Percentiles rank a stretch among this genome's conserved stretches.
Conservation (phyloP, 106 monocot genomes). For the Posidonia australis region DNA sequence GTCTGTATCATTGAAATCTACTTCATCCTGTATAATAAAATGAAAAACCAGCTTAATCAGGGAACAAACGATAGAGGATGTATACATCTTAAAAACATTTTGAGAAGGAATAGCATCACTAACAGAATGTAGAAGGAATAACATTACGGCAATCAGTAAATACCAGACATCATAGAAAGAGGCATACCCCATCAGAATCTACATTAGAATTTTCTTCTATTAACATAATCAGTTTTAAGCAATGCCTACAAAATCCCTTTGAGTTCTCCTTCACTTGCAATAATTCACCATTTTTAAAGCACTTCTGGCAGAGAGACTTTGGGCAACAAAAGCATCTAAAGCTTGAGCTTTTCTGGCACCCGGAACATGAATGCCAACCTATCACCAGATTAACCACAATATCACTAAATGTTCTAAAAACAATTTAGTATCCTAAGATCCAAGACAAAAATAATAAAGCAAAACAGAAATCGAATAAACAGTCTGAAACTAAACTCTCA, state of each 20-base stretch:
- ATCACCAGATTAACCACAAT: constrained; percentile 6
- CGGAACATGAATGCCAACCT: constrained; percentile 64
- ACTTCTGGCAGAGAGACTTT: constrained; percentile 37
- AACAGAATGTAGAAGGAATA: no score
- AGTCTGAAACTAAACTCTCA: background rate
- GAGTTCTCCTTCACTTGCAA: constrained; percentile 30
- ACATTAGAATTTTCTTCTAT: constrained; percentile 48
- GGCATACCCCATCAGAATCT: constrained; percentile 57
- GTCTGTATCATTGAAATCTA: constrained; percentile 53
- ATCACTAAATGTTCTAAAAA: background rate
- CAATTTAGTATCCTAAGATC: background rate
- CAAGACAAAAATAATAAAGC: background rate
- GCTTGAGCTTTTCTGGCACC: constrained; percentile 33
- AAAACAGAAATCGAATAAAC: background rate
- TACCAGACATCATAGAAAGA: background rate
- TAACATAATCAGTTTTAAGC: constrained; percentile 44
- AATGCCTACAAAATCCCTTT: constrained; percentile 55
- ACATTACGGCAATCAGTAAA: background rate
- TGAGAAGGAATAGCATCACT: background rate
- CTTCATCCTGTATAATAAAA: constrained; percentile 37
- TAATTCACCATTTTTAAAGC: constrained; percentile 35
- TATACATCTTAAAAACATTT: background rate
- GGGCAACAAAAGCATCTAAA: constrained; percentile 58
- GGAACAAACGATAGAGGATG: background rate
- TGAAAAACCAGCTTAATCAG: background rate